Evolutionary conservation across 768 basidiomycete species (phyloP).

Genomic region (Mycena alexandri): DNA sequence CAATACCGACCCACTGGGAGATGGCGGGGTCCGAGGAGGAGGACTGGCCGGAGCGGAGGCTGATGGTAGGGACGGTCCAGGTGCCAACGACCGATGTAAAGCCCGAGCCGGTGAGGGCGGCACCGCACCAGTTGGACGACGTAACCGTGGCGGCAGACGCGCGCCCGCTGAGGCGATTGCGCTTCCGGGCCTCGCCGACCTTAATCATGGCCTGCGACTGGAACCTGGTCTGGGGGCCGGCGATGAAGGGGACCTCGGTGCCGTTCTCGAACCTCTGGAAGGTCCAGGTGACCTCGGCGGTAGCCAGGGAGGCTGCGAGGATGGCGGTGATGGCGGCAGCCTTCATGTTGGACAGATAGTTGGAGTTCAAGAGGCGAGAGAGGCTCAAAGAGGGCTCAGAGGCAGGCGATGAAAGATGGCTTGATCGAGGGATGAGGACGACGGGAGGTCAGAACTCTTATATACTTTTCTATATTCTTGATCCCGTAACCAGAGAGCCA

Average conservation of each 20-base stretch:
- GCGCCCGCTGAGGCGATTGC: constrained; percentile 28
- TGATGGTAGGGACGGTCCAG: constrained; percentile 29
- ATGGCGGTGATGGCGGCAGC: constrained; percentile 20
- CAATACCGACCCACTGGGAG: constrained; percentile 30
- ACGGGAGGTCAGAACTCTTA: constrained; percentile 8
- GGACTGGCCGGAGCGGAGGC: constrained; percentile 26
- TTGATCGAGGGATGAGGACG: constrained; percentile 14
- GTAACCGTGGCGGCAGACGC: constrained; percentile 19
- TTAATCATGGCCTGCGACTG: constrained; percentile 32
- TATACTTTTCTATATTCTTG: constrained; percentile 8
- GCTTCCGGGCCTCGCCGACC: constrained; percentile 29
- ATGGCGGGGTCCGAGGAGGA: constrained; percentile 11
- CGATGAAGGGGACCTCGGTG: constrained; percentile 24
- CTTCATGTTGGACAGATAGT: too few relatives aligned
- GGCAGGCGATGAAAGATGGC: constrained; percentile 8
- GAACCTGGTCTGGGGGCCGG: constrained; percentile 24
- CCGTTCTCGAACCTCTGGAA: constrained; percentile 32
- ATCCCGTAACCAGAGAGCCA: too few relatives aligned
- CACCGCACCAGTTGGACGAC: constrained; percentile 35
- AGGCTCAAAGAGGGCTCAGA: constrained; percentile 13
- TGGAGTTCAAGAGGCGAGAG: constrained; percentile 13
- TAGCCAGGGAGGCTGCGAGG: constrained; percentile 28
- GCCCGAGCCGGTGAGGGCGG: constrained; percentile 28
- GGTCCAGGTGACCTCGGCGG: constrained; percentile 29
- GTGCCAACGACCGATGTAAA: constrained; percentile 32